Percentiles rank a stretch among this genome's conserved stretches.
Evolutionary conservation across 805 yeast species (phyloP).

Genomic region (Tetrapisispora nanseiensis): DNA sequence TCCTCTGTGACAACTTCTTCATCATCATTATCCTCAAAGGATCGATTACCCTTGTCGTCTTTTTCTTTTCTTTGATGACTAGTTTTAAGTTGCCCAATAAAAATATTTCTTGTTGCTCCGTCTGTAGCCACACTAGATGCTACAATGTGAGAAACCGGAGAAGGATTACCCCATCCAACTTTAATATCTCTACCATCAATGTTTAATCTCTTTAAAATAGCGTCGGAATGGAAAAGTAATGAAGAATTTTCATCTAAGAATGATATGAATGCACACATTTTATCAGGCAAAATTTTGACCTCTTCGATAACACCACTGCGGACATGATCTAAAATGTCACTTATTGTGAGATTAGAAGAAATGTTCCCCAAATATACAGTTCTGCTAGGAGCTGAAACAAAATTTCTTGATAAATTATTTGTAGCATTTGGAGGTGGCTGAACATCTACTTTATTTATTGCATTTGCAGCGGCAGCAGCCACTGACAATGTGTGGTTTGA

Average conservation of each 20-base stretch:
- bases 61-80: constrained; percentile 19
- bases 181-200: constrained; percentile 75
- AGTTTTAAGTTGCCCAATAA: constrained; percentile 69
- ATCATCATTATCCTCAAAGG: not conserved
- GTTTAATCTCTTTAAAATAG: constrained; percentile 70
- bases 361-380: constrained; percentile 86
- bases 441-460: constrained; percentile 15
- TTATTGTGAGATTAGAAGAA: constrained; percentile 69
- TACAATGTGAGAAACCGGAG: constrained; percentile 65
- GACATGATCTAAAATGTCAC: constrained; percentile 80
- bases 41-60: not conserved
- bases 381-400: constrained; percentile 54
- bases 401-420: constrained; percentile 13
- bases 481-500: constrained; percentile 1
- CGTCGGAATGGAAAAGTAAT: constrained; percentile 84
- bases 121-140: constrained; percentile 68
- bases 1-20: constrained; percentile 39
- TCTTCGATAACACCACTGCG: constrained; percentile 84
- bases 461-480: constrained; percentile 19
- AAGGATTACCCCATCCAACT: constrained; percentile 88
- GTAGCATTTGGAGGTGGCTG: constrained; percentile 7
- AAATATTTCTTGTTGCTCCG: constrained; percentile 90
- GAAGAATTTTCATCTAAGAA: constrained; percentile 87
- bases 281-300: constrained; percentile 67
- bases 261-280: constrained; percentile 82